These are phyloP conservation scores for Serendipita sp. DNA, from an alignment of 1,284 basidiomycete species.

Conservation along the genomic window DNA sequence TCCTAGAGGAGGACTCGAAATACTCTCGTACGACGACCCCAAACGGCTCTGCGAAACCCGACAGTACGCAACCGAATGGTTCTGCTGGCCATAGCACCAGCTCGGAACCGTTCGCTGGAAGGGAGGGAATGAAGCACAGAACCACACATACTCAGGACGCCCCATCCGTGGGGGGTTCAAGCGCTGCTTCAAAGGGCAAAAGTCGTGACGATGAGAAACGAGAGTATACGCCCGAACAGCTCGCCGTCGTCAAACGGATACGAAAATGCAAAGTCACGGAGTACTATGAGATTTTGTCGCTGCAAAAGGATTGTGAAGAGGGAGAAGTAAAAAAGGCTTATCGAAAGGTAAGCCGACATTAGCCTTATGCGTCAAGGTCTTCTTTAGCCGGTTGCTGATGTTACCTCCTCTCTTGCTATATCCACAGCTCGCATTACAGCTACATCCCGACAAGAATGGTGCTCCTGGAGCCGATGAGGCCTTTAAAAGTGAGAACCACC, in stretches of 20 bases:
- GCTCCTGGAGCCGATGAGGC: conserved; percentile 98
- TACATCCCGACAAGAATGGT: conserved; percentile 96
- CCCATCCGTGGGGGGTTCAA: background rate
- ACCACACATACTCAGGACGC: background rate
- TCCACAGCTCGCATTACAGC: conserved; percentile 68
- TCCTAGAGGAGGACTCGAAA: background rate
- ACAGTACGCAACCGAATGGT: background rate
- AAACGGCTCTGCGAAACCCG: background rate
- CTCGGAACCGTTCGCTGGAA: background rate
- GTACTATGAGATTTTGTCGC: conserved; percentile 85
- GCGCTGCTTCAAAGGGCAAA: background rate
- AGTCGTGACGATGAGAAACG: background rate
- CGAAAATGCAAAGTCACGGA: conserved; percentile 73
- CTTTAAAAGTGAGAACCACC: conserved; percentile 76
- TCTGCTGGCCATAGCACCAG: background rate
- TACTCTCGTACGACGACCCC: background rate
- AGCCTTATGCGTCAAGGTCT: background rate
- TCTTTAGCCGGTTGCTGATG: background rate
- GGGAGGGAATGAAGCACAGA: background rate
- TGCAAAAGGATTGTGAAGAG: conserved; percentile 81
- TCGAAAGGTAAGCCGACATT: conserved; percentile 57
- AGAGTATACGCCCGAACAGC: conserved; percentile 70
- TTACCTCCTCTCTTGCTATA: conserved; percentile 2
- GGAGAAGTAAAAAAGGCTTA: conserved; percentile 93
- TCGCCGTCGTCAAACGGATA: conserved; percentile 76